Evolutionary conservation across 768 basidiomycete species (phyloP), one percentile per base, ranked within the genome.

Genomic region (Amanita exitialis): DNA sequence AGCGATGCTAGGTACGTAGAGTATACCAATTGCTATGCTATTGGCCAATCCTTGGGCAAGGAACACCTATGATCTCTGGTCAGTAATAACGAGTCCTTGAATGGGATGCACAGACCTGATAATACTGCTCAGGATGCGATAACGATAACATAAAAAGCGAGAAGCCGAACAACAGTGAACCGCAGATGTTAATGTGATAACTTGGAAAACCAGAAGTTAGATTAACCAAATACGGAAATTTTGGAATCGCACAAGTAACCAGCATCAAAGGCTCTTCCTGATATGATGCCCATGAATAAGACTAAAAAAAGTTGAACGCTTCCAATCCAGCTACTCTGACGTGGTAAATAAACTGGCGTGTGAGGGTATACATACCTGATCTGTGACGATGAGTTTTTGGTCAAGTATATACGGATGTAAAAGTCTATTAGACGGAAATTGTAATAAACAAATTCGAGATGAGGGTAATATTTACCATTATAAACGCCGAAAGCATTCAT

Each of bases 21-120:
- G 66, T 45, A 75, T 55, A 3, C 79, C 80, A 35, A 72, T 66
- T 2, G 76, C 77, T 23, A 81, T 66, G 10, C 80, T 76, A 15
- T 73, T 56, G 3, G 69, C 69, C 5, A 76, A 45, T 9, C 79
- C 80, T 56, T 73, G 74, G 0, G 71, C 61, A 16, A 77, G 59
- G 58, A 74, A 72, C 7, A 77, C 60, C 73, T 78, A 49, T 44
- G 58, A 23, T 7, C 2, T 16, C 35, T 39, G 18, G 15, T 9
- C 59, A 39, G 52, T 61, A 4, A 13, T 42, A 10, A 15, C 21
- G 9, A 12, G 41, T 18, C 28, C 27, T 21, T 18, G 15, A 9
- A 48, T 25, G 0, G 1, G 21, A 34, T 13, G 12, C 15, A 52
- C 56, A 9, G 47, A 66, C 69, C 59, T 73, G 72, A 52, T 70